These are phyloP conservation scores for Astrothelium macrocarpum DNA, from an alignment of 495 filamentous ascomycete genomes.

Conservation along the genomic window DNA sequence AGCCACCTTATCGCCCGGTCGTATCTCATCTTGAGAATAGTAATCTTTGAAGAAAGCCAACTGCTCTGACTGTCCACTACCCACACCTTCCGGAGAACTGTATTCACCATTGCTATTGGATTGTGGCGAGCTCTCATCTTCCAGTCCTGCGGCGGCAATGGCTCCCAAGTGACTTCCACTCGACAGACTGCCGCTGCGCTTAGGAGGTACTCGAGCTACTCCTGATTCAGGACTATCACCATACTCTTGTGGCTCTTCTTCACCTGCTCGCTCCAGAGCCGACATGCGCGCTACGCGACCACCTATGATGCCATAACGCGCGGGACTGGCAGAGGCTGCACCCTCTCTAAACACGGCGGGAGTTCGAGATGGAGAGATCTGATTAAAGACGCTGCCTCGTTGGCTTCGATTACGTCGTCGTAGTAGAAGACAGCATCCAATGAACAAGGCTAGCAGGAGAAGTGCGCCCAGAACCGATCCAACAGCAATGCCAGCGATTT, in stretches of 20 bases:
- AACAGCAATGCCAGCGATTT: slow-evolving; percentile 83
- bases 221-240: slow-evolving; percentile 70
- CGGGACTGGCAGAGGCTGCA: slow-evolving; percentile 9
- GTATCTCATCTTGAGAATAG: slow-evolving; percentile 94
- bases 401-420: slow-evolving; percentile 51
- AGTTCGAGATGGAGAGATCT: slow-evolving; percentile 64
- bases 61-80: slow-evolving; percentile 90
- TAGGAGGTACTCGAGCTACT: slow-evolving; percentile 50
- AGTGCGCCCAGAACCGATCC: slow-evolving; percentile 64
- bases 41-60: slow-evolving; percentile 95
- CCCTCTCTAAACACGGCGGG: slow-evolving; percentile 28
- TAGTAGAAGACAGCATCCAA: slow-evolving; percentile 43
- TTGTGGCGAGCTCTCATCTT: slow-evolving; percentile 64
- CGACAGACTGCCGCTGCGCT: slow-evolving; percentile 79
- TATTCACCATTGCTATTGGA: slow-evolving; percentile 58
- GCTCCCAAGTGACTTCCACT: slow-evolving; percentile 68
- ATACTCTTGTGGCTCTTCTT: slow-evolving; percentile 32
- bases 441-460: slow-evolving; percentile 54
- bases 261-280: slow-evolving; percentile 57
- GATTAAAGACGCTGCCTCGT: slow-evolving; percentile 62
- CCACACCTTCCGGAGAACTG: slow-evolving; percentile 63
- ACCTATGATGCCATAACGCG: slow-evolving; percentile 39
- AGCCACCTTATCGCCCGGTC: slow-evolving; percentile 79
- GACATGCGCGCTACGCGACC: slow-evolving; percentile 94
- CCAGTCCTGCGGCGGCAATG: slow-evolving; percentile 28